A percentile compares a stretch with the other conserved stretches of the same genome.
These are phyloP conservation scores for Chaetoscypha palmicola DNA, from an alignment of 2,329 filamentous ascomycete genomes.

Conservation along the genomic window DNA sequence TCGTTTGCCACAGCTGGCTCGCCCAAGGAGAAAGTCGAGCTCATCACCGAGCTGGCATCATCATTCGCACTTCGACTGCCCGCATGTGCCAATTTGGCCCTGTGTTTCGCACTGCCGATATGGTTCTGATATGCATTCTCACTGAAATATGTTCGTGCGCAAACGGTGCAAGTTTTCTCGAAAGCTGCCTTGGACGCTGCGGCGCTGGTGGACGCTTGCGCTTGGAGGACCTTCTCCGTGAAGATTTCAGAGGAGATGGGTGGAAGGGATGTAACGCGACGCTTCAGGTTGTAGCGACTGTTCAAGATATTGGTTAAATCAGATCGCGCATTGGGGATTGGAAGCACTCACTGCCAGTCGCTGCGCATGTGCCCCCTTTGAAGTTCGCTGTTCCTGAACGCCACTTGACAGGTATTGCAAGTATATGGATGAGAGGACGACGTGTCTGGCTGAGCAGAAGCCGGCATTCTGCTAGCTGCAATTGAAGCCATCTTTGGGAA, in stretches of 20 bases:
- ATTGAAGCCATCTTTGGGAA: slow-evolving; percentile 49
- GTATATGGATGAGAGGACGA: slow-evolving; percentile 76
- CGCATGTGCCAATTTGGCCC: slow-evolving; percentile 52
- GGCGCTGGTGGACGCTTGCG: slow-evolving; percentile 75
- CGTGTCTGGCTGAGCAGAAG: slow-evolving; percentile 25
- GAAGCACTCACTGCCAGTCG: slow-evolving; percentile 82
- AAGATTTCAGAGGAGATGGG: slow-evolving; percentile 90
- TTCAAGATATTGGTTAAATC: slow-evolving; percentile 13
- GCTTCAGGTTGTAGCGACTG: slow-evolving; percentile 93
- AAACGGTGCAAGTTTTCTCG: slow-evolving; percentile 73
- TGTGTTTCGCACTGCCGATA: slow-evolving; percentile 84
- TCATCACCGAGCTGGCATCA: slow-evolving; percentile 75
- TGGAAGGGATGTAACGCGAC: slow-evolving; percentile 81
- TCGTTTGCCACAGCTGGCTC: slow-evolving; percentile 51
- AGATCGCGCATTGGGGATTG: not conserved
- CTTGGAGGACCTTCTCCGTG: slow-evolving; percentile 89
- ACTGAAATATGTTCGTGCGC: slow-evolving; percentile 90
- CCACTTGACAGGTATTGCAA: slow-evolving; percentile 97
- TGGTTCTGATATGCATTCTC: slow-evolving; percentile 96
- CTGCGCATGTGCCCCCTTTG: slow-evolving; percentile 96
- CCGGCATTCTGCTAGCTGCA: slow-evolving; percentile 32
- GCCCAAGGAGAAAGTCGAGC: slow-evolving; percentile 85
- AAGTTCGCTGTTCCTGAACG: slow-evolving; percentile 86
- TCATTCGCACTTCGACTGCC: slow-evolving; percentile 40
- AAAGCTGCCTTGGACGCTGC: slow-evolving; percentile 85